Percentiles rank a stretch among this genome's conserved stretches.
Evolutionary conservation across 2,329 filamentous ascomycete species (phyloP).

Genomic region (Penicillium griseofulvum): DNA sequence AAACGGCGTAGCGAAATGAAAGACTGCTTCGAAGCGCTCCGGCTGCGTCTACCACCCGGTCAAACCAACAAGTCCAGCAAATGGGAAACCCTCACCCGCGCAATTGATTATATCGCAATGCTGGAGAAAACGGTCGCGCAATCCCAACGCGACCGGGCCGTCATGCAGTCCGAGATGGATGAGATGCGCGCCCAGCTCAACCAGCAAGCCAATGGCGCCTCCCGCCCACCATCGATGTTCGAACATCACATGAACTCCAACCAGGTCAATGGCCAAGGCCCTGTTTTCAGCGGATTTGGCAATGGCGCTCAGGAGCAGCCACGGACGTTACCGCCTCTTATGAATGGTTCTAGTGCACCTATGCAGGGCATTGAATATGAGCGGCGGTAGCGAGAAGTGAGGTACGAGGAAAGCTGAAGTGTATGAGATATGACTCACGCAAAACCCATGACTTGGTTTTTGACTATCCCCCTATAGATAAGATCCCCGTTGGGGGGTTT

Average conservation of each 20-base stretch:
- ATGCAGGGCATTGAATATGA: conserved; percentile 54
- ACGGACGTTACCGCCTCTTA: conserved; percentile 48
- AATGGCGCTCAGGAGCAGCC: conserved; percentile 42
- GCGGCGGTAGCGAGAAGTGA: conserved; percentile 33
- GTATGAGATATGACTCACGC: conserved; percentile 29
- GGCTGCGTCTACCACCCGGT: conserved; percentile 44
- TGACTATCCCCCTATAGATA: conserved; percentile 21
- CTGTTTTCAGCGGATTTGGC: conserved; percentile 31
- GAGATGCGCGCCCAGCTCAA: conserved; percentile 42
- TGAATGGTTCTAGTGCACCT: conserved; percentile 44
- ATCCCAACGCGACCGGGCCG: conserved; percentile 39
- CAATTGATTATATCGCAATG: conserved; percentile 49
- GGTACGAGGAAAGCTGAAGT: neutral
- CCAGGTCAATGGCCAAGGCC: conserved; percentile 35
- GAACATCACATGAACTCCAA: conserved; percentile 36
- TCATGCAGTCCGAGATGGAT: conserved; percentile 37
- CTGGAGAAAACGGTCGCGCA: conserved; percentile 44
- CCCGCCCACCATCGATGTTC: conserved; percentile 33
- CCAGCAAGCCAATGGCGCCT: conserved; percentile 34
- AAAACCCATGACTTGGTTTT: conserved; percentile 12
- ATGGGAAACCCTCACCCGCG: conserved; percentile 51
- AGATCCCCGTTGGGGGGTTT: neutral
- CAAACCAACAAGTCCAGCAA: conserved; percentile 54
- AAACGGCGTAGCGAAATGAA: conserved; percentile 55
- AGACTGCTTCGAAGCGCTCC: conserved; percentile 49